These are phyloP conservation scores for Pseudogymnoascus sp. DNA, from an alignment of 2,329 filamentous ascomycete genomes.

Conservation along the genomic window DNA sequence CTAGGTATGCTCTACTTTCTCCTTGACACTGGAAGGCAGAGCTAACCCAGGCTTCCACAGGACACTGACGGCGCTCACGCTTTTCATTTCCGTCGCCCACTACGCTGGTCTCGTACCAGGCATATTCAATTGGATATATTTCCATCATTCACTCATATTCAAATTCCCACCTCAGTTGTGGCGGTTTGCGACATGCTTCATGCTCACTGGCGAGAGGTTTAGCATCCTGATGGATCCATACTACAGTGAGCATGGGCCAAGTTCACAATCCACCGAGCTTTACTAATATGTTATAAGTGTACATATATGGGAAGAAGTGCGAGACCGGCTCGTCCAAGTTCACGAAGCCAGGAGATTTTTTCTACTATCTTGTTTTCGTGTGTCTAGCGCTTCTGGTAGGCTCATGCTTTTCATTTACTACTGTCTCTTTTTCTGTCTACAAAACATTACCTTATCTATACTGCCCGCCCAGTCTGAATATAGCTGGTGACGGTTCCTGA, in stretches of 20 bases:
- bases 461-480: conserved; percentile 45
- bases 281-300: conserved; percentile 42
- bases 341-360: conserved; percentile 55
- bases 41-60: conserved; percentile 39
- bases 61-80: conserved; percentile 54
- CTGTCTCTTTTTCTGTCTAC: conserved; percentile 9
- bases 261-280: conserved; percentile 16
- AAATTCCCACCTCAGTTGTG: conserved; percentile 38
- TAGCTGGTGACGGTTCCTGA: conserved; percentile 52
- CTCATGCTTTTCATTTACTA: conserved; percentile 19
- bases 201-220: conserved; percentile 28
- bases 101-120: conserved; percentile 45
- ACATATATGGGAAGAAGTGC: conserved; percentile 55
- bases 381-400: conserved; percentile 56
- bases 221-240: conserved; percentile 60
- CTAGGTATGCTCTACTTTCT: conserved; percentile 43
- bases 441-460: conserved; percentile 50
- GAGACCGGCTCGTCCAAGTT: conserved; percentile 56
- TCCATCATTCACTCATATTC: conserved; percentile 41
- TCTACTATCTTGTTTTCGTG: conserved; percentile 58
- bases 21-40: conserved; percentile 33
- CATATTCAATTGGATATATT: conserved; percentile 38
- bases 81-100: conserved; percentile 50
- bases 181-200: conserved; percentile 31
- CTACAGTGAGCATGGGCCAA: conserved; percentile 42